Evolutionary conservation across 2,329 filamentous ascomycete genomes (phyloP), one percentile per base, ranked within the genome.

Genomic region (Fusarium abutilonis): DNA sequence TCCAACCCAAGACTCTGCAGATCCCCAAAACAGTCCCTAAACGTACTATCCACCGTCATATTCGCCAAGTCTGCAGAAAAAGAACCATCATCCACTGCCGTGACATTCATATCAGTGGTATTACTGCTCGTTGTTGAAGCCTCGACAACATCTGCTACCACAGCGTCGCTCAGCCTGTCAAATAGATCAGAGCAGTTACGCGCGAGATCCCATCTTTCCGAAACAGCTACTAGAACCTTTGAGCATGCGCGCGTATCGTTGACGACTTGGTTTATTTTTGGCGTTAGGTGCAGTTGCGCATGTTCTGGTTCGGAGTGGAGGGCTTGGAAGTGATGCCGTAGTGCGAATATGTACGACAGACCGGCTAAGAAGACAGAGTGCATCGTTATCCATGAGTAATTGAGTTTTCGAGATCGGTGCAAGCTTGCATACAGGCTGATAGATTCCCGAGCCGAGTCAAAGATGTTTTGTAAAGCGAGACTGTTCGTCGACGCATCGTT

Each of bases 381-480:
- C 53, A 82, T 74, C 0, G 80, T 80, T 23, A 82, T 77, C 79
- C 80, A 83, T 0, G 76, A 78, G 38, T 77, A 82, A 61, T 82
- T 82, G 52, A 82, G 78, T 41, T 77, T 77, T 5, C 78, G 72
- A 0, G 77, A 78, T 7, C 76, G 75, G 44, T 81, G 78, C 1
- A 83, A 63, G 15, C 73, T 75, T 1, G 79, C 74, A 47, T 83
- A 83, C 0, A 79, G 66, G 2, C 68, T 73, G 39, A 82, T 79
- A 0, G 77, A 69, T 15, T 77, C 70, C 21, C 74, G 71, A 1
- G 79, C 73, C 0, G 78, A 75, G 14, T 72, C 69, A 41, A 77
- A 80, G 13, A 80, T 74, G 19, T 74, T 73, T 32, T 78, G 76
- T 0, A 79, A 59, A 0, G 69, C 59, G 6, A 59, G 44, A 34